Conservation (phyloP, 2,329 filamentous ascomycete species). For the Acephala macrosclerotiorum region DNA sequence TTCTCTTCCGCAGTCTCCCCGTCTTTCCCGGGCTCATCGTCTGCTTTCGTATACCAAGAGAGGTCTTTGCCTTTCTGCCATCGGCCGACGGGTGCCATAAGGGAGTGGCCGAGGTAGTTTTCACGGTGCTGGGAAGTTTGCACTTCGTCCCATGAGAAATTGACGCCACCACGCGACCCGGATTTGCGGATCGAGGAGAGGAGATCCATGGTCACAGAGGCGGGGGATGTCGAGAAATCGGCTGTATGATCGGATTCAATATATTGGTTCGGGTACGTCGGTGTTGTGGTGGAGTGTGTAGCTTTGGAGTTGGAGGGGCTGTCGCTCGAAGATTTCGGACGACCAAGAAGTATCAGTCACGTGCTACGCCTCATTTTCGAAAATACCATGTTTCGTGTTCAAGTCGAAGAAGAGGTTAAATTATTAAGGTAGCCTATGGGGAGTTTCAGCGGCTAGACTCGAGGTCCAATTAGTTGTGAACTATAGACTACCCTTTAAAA, state of each 20-base stretch:
- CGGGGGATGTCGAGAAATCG: background rate
- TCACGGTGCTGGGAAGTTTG: constrained; percentile 89
- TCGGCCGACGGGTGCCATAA: constrained; percentile 78
- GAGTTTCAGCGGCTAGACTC: too few relatives aligned
- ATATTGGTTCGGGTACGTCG: background rate
- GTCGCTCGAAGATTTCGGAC: background rate
- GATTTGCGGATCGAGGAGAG: constrained; percentile 89
- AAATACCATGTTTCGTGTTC: too few relatives aligned
- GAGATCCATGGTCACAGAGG: constrained; percentile 75
- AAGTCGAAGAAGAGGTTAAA: background rate
- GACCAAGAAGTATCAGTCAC: background rate
- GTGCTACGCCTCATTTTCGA: background rate
- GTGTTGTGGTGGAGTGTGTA: background rate
- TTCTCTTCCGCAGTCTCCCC: constrained; percentile 66
- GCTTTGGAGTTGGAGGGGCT: background rate
- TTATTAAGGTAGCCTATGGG: too few relatives aligned
- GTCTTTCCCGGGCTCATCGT: constrained; percentile 58
- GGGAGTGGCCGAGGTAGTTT: constrained; percentile 77
- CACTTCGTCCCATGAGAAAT: constrained; percentile 98
- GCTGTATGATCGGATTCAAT: background rate
- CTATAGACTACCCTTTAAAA: too few relatives aligned
- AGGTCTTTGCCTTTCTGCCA: constrained; percentile 74
- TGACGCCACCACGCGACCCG: constrained; percentile 90
- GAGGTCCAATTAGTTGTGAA: too few relatives aligned
- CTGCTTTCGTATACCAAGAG: constrained; percentile 68